These are phyloP conservation scores for Camellia sinensis DNA, from an alignment of 148 eudicot species.

Conservation along the genomic window DNA sequence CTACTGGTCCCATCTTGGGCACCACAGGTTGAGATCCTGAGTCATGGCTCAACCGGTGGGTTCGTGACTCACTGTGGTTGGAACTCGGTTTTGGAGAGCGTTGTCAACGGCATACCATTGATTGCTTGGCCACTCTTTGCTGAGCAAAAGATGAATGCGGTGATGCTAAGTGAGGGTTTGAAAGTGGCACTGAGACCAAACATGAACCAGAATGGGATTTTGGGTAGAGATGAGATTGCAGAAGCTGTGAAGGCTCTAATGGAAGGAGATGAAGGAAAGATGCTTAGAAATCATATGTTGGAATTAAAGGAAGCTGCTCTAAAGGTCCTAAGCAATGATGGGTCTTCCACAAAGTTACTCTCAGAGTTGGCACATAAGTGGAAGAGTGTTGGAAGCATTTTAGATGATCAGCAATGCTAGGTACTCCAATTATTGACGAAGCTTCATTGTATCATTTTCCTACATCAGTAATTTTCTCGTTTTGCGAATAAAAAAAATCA, in stretches of 20 bases:
- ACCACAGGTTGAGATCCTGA: constrained; percentile 33
- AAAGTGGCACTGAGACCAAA: constrained; percentile 31
- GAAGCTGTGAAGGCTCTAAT: constrained; percentile 28
- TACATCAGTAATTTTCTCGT: too few relatives aligned
- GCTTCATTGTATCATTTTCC: too few relatives aligned
- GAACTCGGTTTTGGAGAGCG: constrained; percentile 33
- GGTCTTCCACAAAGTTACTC: constrained; percentile 25
- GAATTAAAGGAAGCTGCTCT: constrained; percentile 32
- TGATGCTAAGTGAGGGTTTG: constrained; percentile 22
- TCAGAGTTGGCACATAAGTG: constrained; percentile 23
- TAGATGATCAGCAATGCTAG: too few relatives aligned
- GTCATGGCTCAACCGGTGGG: constrained; percentile 27
- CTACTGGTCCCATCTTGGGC: constrained; percentile 33
- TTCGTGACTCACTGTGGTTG: constrained; percentile 42
- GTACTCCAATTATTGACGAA: too few relatives aligned
- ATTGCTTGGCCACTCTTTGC: constrained; percentile 44
- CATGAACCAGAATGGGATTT: constrained; percentile 16
- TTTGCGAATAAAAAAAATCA: too few relatives aligned
- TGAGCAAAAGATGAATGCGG: constrained; percentile 36
- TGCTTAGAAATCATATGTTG: constrained; percentile 21
- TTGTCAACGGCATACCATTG: constrained; percentile 30
- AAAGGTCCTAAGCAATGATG: constrained; percentile 18
- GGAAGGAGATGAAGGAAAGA: constrained; percentile 39
- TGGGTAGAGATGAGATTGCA: constrained; percentile 25
- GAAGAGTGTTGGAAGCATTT: constrained; percentile 8